Evolutionary conservation across 441 rosid genomes (phyloP), one percentile per base, ranked within the genome.

Genomic region (Erodium texanum): DNA sequence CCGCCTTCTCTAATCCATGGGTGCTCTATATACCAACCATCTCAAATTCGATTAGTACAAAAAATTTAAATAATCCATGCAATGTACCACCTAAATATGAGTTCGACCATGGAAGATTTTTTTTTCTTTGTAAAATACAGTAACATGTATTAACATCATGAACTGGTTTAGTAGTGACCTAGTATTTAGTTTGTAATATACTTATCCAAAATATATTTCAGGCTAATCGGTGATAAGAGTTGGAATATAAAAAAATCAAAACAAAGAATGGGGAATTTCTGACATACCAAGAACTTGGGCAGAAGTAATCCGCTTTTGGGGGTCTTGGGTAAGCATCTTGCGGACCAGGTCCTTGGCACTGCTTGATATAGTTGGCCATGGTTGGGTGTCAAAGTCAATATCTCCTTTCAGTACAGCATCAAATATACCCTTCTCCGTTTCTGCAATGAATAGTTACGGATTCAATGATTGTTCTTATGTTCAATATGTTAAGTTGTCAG

Each of bases 321-420:
- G 89, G 77, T 88, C 90, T 62, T 73, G 80, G 0, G 86, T 84
- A 74, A 88, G 72, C 90, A 88, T 88, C 68, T 61, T 83, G 38
- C 82, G 83, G 36, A 86, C 86, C 71, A 88, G 76, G 79, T 88
- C 93, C 76, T 86, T 88, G 63, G 93, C 93, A 77, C 86, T 83
- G 69, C 19, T 64, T 12, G 93, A 86, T 79, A 86, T 88, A 59
- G 75, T 71, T 2, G 90, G 93, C 93, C 93, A 88, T 4, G 93
- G 93, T 29, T 74, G 23, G 74, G 81, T 82, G 38, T 83, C 84
- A 73, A 88, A 88, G 79, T 88, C 90, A n/a, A 88, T 83, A 29
- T 84, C 83, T 67, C 89, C 93, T 73, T 77, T 78, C 76, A 86
- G 34, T 73, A 88, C 82, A 63, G 89, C 89, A 59, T 84, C 93